These are phyloP conservation scores for Calonectria naviculata DNA, from an alignment of 2,329 filamentous ascomycete genomes.

Conservation along the genomic window DNA sequence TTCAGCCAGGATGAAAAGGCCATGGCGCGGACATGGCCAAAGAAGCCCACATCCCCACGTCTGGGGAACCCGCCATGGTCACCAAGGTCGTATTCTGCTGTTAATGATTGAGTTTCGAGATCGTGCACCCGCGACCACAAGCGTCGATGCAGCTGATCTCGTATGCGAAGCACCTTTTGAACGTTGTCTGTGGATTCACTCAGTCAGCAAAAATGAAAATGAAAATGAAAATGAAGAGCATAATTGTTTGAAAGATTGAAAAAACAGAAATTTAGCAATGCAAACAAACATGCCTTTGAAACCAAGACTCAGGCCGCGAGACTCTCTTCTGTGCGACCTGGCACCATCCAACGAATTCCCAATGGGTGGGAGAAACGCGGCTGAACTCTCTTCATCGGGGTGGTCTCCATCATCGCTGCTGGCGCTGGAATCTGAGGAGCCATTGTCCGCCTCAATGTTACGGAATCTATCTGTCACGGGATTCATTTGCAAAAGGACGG, in stretches of 20 bases:
- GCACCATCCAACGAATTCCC: background rate
- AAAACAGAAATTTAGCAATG: background rate
- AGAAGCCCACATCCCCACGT: constrained; percentile 17
- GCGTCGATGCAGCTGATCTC: constrained; percentile 36
- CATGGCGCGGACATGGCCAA: constrained; percentile 40
- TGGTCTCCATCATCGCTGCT: constrained; percentile 23
- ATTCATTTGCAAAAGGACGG: constrained; percentile 20
- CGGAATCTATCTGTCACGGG: constrained; percentile 26
- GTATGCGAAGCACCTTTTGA: constrained; percentile 33
- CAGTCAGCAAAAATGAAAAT: background rate
- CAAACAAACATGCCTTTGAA: constrained; percentile 17
- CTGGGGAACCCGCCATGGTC: constrained; percentile 2
- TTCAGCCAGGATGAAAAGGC: constrained; percentile 66
- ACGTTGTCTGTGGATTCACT: constrained; percentile 11
- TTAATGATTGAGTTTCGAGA: constrained; percentile 35
- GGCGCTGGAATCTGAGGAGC: constrained; percentile 19
- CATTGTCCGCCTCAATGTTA: constrained; percentile 21
- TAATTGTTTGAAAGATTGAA: too few relatives aligned
- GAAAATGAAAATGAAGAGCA: background rate
- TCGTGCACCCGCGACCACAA: constrained; percentile 32
- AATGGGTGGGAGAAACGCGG: constrained; percentile 11
- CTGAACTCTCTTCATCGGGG: constrained; percentile 20
- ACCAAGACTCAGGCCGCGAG: constrained; percentile 8
- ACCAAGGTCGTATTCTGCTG: constrained; percentile 22
- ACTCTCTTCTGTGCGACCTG: constrained; percentile 20